phyloP scores from a whole-genome alignment of 2,329 filamentous ascomycete genomes.

The Domatiomyces catenatus region DNA sequence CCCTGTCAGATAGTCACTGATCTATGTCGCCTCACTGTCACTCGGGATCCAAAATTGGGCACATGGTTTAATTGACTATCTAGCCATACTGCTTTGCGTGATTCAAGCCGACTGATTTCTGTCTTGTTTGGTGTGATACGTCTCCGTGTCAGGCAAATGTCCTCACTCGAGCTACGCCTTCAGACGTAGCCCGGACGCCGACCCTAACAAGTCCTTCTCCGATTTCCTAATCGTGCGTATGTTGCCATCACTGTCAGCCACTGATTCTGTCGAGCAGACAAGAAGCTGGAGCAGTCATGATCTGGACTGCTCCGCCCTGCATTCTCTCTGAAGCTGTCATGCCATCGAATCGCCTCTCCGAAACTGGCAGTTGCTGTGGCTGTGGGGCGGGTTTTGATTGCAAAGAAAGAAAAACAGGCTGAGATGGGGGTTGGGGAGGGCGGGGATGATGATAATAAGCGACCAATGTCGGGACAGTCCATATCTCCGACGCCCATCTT shows the following conservation, averaged over 20 bases:
- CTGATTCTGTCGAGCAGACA: neutral
- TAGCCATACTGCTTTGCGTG: neutral
- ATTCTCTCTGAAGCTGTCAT: neutral
- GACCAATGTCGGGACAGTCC: neutral
- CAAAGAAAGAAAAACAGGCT: constrained; percentile 14
- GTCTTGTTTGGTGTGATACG: neutral
- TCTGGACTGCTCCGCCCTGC: constrained; percentile 3
- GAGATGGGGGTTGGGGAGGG: constrained; percentile 9
- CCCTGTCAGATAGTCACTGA: neutral
- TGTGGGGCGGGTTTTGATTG: constrained; percentile 5
- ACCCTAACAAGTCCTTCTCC: constrained; percentile 17
- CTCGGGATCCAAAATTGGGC: neutral
- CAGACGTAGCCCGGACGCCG: constrained; percentile 9
- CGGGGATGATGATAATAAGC: constrained; percentile 5
- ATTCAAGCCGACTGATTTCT: neutral
- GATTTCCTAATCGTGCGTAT: constrained; percentile 1
- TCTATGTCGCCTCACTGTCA: neutral
- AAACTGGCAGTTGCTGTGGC: constrained; percentile 3
- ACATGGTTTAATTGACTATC: neutral
- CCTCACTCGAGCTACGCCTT: constrained; percentile 5
- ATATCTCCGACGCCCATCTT: neutral
- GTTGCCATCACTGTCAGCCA: neutral
- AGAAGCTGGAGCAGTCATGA: constrained; percentile 1
- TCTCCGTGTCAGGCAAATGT: neutral
- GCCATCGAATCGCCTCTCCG: constrained; percentile 1